These are phyloP conservation scores for Leccinum olivaceopallidum DNA, from an alignment of 768 basidiomycete genomes.

Conservation along the genomic window DNA sequence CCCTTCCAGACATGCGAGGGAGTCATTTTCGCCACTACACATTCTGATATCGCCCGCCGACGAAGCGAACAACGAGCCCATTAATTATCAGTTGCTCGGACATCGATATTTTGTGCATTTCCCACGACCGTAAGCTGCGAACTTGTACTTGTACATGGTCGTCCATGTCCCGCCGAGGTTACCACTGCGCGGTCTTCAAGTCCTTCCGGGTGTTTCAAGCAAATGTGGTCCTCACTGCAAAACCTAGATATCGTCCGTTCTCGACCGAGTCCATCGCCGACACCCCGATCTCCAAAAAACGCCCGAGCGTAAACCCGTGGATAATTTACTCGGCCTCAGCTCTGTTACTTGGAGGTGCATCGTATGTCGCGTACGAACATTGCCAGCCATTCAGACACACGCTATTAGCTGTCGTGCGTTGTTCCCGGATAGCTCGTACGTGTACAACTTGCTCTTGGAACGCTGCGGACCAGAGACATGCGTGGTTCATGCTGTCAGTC, in stretches of 20 bases:
- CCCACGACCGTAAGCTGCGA: neutral
- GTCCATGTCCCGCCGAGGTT: constrained; percentile 22
- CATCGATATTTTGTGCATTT: neutral
- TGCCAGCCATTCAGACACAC: constrained; percentile 75
- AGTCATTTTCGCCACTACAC: too few species aligned
- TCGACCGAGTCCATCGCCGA: constrained; percentile 9
- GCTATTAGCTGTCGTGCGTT: constrained; percentile 71
- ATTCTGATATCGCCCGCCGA: neutral
- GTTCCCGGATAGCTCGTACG: constrained; percentile 74
- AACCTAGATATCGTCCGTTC: constrained; percentile 9
- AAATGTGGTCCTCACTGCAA: constrained; percentile 7
- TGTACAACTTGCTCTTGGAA: constrained; percentile 27
- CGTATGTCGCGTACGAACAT: constrained; percentile 59
- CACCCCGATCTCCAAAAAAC: constrained; percentile 3
- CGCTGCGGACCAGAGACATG: constrained; percentile 29
- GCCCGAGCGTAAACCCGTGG: constrained; percentile 18
- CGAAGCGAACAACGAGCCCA: neutral
- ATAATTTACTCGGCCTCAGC: constrained; percentile 26
- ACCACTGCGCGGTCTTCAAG: constrained; percentile 11
- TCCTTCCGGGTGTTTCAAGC: constrained; percentile 10
- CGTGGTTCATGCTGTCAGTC: constrained; percentile 2
- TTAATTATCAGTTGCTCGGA: too few species aligned
- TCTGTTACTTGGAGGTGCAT: constrained; percentile 32
- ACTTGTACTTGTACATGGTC: neutral
- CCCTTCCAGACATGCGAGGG: too few species aligned